Base-by-base conservation (phyloP, 176 grass and related monocot genomes). In the Olyra latifolia region DNA sequence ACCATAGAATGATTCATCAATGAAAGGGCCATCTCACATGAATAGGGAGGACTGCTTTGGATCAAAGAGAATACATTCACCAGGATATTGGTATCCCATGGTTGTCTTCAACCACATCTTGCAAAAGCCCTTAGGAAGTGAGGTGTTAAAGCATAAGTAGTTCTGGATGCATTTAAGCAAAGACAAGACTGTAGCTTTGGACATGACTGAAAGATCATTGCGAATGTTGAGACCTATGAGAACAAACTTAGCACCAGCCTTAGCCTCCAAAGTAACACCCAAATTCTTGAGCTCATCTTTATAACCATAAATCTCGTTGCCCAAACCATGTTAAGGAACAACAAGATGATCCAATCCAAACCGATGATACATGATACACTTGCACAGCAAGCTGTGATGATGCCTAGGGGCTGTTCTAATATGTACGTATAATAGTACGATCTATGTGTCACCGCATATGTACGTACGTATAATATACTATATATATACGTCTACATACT, bases 31-130 rank as follows among this genome's bases (percentile, higher is more conserved):
- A 53, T 93, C 91, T 40, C 64, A 62, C 11, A 42, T 78, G 57
- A 28, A 28, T 17, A 97, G 35, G 48, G 72, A 84, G 69, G 71
- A 62, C 32, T 25, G 62, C 22, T 77, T 87, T 3, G 76, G 40
- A 68, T 97, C 87, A 82, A 89, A 97, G 10, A 97, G 69, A 50
- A 97, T 68, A 27, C 85, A 87, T 5, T 87, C 83, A 29, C 46
- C 35, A 42, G 90, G 93, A 54, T 5, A 82, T 16, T 47, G 40
- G 65, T 87, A 93, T 22, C 93, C 93, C 43, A 82, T 43, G 12
- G 64, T 62, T 30, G 93, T 97, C 54, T 72, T 96, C 58, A 93
- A 11, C 93, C 90, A 97, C 15, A 3, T 45, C 43, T 45, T 45
- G 43, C 43, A 45, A 45, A 93, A 93, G 54, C 47, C 85, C 24